phyloP scores from a whole-genome alignment of 352 stramenopile genomes.

The Phytophthora fragariae region DNA sequence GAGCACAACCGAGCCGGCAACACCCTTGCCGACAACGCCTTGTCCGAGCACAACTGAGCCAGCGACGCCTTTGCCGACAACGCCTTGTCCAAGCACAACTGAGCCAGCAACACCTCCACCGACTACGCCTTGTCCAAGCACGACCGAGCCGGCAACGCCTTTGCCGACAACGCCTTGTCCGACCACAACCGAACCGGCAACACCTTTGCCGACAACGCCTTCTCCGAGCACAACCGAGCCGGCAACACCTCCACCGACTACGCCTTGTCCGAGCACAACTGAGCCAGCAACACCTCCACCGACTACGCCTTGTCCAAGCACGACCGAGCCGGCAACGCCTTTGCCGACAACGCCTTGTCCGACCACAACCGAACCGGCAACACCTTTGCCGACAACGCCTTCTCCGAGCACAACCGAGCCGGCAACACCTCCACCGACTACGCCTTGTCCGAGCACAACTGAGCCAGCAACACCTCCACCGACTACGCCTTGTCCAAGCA shows the following conservation, averaged over 20 bases:
- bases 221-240: not conserved
- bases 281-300: not conserved
- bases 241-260: not conserved
- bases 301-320: not conserved
- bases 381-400: not conserved
- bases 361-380: not conserved
- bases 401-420: not conserved
- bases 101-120: not conserved
- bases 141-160: conserved; percentile 1
- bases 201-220: not conserved
- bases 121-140: not conserved
- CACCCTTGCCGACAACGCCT: not conserved
- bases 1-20: not conserved
- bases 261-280: not conserved
- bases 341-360: not conserved
- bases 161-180: conserved; percentile 2
- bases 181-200: too few relatives aligned
- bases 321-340: not conserved
- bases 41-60: too few relatives aligned
- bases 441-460: not conserved
- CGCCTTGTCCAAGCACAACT: too few relatives aligned
- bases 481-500: not conserved
- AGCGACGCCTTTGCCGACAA: not conserved
- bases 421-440: not conserved
- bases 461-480: not conserved